Conservation (phyloP, 306 rosid genomes). For the Geum urbanum region DNA sequence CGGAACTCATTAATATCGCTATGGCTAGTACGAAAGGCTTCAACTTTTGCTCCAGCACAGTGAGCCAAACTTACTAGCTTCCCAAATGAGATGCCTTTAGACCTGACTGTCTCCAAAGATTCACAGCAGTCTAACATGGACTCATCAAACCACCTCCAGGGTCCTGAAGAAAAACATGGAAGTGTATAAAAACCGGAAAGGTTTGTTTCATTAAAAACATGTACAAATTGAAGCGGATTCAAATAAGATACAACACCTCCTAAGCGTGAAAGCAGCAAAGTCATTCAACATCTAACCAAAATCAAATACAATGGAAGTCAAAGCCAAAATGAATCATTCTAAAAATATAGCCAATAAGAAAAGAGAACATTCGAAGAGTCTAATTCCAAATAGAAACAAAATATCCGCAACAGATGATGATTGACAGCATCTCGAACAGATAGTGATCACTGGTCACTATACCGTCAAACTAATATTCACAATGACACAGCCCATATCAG, state of each 20-base stretch:
- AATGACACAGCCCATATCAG: background rate
- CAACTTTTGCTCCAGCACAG: constrained; percentile 95
- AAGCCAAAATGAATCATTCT: background rate
- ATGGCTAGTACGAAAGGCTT: constrained; percentile 67
- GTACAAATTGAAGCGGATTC: background rate
- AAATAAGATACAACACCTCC: background rate
- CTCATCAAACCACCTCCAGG: constrained; percentile 99
- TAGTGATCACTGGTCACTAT: background rate
- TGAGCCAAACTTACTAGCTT: constrained; percentile 86
- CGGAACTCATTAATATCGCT: constrained; percentile 65
- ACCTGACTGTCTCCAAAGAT: constrained; percentile 73
- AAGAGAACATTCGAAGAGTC: background rate
- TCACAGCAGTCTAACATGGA: constrained; percentile 97
- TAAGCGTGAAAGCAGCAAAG: background rate
- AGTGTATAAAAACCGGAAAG: background rate
- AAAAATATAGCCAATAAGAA: background rate
- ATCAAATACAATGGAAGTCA: background rate
- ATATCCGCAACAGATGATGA: background rate
- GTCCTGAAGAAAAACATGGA: constrained; percentile 46
- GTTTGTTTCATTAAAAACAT: background rate
- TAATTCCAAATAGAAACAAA: background rate
- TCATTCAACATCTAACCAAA: background rate
- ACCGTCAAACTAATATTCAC: background rate
- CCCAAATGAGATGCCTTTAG: constrained; percentile 83
- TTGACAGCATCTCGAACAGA: background rate